Evolutionary conservation across 1,284 basidiomycete species (phyloP), one percentile per base, ranked within the genome.

Genomic region (Leccinum ponderosum): DNA sequence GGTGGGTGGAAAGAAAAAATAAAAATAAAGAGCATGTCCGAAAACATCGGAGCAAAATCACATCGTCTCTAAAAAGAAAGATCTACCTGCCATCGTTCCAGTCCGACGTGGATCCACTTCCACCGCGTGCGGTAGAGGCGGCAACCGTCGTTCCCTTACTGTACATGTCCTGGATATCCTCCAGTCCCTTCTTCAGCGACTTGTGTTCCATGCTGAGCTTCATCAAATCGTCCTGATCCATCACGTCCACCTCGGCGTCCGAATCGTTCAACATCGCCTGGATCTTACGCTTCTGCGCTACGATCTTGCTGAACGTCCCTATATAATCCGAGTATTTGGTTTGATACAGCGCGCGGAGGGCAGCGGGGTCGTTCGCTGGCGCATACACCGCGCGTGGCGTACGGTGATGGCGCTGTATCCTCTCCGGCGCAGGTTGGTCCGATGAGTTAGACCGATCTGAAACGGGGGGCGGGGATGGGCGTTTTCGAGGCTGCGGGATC

Each of bases 301-400:
- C 68, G 50, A 87, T 69, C 67, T 78, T 76, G 52, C 78, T 72
- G 62, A 82, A 83, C 17, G 78, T 72, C 2, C 69, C 68, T 54
- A 86, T 65, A 65, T 89, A 89, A 47, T 79, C 75, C 15, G 74
- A 56, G 64, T 86, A 90, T 29, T 77, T 77, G 29, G 72, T 63
- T 31, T 78, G 77, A 63, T 89, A 90, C 56, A 80, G 77, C 31
- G 74, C 73, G 15, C 85, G 82, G 39, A 90, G 77, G 22, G 73
- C 74, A 3, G 76, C 76, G 57, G 77, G 82, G 64, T 87, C 83
- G 1, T 74, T 73, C 15, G 84, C 78, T 2, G 81, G 75, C n/a
- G 79, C 75, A 60, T 68, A 72, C 15, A 69, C 62, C 47, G 66
- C 66, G 12, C 67, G 68, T 14, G 63, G 57, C n/a, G 65, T 64